Conservation (phyloP, 2,329 filamentous ascomycete species). For the Colletotrichum cereale region DNA sequence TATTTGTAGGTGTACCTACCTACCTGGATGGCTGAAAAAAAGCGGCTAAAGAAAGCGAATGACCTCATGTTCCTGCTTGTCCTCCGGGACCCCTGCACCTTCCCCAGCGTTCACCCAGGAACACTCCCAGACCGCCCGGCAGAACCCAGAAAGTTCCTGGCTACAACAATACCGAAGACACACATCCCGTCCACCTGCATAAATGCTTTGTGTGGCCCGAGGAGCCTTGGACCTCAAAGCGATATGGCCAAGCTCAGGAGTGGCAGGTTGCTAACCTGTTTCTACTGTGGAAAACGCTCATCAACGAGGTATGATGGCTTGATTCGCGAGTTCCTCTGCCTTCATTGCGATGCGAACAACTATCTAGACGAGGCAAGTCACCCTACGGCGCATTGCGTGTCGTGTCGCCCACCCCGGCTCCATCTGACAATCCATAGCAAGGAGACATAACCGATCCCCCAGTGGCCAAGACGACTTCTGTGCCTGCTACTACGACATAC, state of each 20-base stretch:
- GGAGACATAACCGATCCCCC: constrained; percentile 93
- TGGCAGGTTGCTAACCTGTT: constrained; percentile 72
- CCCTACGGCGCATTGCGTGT: neutral
- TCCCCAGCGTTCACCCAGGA: constrained; percentile 21
- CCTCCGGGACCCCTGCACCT: constrained; percentile 21
- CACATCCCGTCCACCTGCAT: constrained; percentile 38
- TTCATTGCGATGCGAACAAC: constrained; percentile 86
- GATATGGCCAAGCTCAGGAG: constrained; percentile 59
- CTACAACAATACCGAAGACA: constrained; percentile 25
- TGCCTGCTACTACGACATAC: constrained; percentile 59
- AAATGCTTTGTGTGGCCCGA: constrained; percentile 35
- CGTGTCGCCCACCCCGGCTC: neutral
- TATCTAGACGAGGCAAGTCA: constrained; percentile 83
- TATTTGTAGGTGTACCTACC: neutral
- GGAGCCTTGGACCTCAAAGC: constrained; percentile 21
- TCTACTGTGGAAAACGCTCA: constrained; percentile 84
- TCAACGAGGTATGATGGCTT: constrained; percentile 68
- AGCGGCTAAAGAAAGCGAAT: too few species aligned
- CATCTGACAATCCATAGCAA: constrained; percentile 63
- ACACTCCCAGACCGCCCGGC: constrained; percentile 49
- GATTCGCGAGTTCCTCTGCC: constrained; percentile 78
- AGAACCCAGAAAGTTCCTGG: constrained; percentile 48
- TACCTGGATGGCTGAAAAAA: constrained; percentile 6
- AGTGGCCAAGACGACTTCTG: constrained; percentile 65
- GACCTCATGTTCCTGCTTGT: constrained; percentile 35